phyloP scores from a whole-genome alignment of 768 basidiomycete species.

The Termitomyces sp. region DNA sequence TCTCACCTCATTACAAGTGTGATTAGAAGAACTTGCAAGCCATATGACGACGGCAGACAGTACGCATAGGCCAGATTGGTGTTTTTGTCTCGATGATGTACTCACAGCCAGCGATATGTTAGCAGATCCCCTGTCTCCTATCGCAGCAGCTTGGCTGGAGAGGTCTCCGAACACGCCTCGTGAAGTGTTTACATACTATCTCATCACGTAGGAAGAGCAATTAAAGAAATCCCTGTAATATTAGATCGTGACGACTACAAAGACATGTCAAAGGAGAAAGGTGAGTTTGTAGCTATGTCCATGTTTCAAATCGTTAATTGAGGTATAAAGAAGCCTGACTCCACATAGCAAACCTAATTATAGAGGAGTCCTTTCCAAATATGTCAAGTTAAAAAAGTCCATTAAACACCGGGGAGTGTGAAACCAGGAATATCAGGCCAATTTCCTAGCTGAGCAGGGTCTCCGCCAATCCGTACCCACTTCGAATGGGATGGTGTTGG shows the following conservation, averaged over 20 bases:
- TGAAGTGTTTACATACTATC: no score
- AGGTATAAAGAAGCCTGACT: slow-evolving; percentile 6
- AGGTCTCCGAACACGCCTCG: neutral
- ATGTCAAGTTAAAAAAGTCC: slow-evolving; percentile 8
- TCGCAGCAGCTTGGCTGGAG: neutral
- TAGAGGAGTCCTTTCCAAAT: neutral
- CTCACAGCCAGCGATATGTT: no score
- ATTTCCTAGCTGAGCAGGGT: slow-evolving; percentile 61
- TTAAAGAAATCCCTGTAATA: neutral
- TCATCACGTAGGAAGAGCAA: no score
- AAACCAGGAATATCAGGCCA: slow-evolving; percentile 74
- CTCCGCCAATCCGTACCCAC: slow-evolving; percentile 78
- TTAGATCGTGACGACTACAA: neutral
- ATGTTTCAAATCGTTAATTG: neutral
- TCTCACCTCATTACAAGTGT: no score
- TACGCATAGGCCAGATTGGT: no score
- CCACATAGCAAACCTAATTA: slow-evolving; percentile 5
- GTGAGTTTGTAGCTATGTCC: neutral
- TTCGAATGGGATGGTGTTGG: slow-evolving; percentile 70
- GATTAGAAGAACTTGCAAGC: no score
- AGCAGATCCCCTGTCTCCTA: no score
- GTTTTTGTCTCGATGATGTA: no score
- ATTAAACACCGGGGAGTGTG: slow-evolving; percentile 53
- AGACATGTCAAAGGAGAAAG: neutral
- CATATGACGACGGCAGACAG: no score